Evolutionary conservation across 768 basidiomycete species (phyloP), one percentile per base, ranked within the genome.

Genomic region (Leccinum uliginosum): DNA sequence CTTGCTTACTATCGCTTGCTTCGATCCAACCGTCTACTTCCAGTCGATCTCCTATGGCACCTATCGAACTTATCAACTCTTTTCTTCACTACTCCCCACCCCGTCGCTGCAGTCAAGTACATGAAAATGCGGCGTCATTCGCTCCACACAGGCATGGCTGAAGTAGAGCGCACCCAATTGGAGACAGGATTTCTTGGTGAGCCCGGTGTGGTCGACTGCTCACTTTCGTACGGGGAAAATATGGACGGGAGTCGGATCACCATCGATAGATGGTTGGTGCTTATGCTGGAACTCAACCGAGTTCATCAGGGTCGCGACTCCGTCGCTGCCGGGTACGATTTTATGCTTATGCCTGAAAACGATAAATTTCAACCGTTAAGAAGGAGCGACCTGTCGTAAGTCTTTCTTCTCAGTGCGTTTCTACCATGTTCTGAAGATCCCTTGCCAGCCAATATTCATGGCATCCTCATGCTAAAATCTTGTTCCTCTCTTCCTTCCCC

Each of bases 1-100:
- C 76, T 96, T 44, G 82, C 89, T 1, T 91, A 94, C 65, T 89
- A 89, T 66, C 86, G 94, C 35, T 79, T 96, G 50, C 76, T 94
- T 17, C 78, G 80, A 66, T 84, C 84, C 23, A 93, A 91, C 68
- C 83, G 84, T 15, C 75, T 83, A 59, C 78, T 94, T 19, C 86
- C 91, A 3, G 58, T 65, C 15, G 73, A 81, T 15, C 72, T 85
- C n/a, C 64, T 71, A 32, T 96, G 93, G 93, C 69, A 82, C 3
- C 51, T 74, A 14, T 65, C 72, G 1, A 69, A 75, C 5, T 70
- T 86, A 11, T 75, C 77, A 27, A 51, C 59, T 17, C 68, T 85
- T 3, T 29, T 29, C 27, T 73, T 83, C 46, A 68, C 65, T 50
- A 73, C 80, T 0, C 73, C 84, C 21, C 79, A 85, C 59, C 80